These are phyloP conservation scores for Garcia nutans DNA, from an alignment of 345 rosid species.

Conservation along the genomic window DNA sequence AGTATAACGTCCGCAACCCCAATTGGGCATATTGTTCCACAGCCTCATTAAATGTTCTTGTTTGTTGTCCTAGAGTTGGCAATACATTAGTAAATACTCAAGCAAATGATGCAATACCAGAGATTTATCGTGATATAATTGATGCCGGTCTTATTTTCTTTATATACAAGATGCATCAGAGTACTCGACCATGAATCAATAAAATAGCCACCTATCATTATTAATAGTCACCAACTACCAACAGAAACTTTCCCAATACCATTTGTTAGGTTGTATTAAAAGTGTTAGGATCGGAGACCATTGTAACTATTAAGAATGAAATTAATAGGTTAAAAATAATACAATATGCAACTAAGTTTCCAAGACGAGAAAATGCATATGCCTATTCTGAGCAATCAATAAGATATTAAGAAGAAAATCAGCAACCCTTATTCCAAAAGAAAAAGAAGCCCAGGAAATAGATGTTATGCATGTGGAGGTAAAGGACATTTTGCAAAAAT, in stretches of 20 bases:
- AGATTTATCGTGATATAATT: not conserved
- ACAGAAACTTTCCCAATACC: not conserved
- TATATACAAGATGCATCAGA: not conserved
- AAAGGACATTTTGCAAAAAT: too few relatives aligned
- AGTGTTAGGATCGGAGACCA: not conserved
- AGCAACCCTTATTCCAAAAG: too few relatives aligned
- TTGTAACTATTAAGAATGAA: not conserved
- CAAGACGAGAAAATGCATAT: not conserved
- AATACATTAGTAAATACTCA: slow-evolving; percentile 15
- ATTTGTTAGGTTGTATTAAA: not conserved
- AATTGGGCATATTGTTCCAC: slow-evolving; percentile 87
- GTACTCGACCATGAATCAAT: not conserved
- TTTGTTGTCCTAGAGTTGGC: slow-evolving; percentile 73
- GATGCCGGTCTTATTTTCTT: not conserved
- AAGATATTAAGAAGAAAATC: not conserved
- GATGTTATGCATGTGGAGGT: too few relatives aligned
- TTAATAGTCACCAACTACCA: not conserved
- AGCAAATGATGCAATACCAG: slow-evolving; percentile 4
- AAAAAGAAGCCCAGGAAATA: too few relatives aligned
- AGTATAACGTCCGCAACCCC: slow-evolving; percentile 91
- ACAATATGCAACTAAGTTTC: not conserved
- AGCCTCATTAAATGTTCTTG: slow-evolving; percentile 74
- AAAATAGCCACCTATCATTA: not conserved
- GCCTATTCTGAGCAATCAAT: not conserved
- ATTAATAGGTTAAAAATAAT: not conserved